Base-by-base conservation (phyloP, 2,329 filamentous ascomycete species). In the Diaporthe citriasiana region DNA sequence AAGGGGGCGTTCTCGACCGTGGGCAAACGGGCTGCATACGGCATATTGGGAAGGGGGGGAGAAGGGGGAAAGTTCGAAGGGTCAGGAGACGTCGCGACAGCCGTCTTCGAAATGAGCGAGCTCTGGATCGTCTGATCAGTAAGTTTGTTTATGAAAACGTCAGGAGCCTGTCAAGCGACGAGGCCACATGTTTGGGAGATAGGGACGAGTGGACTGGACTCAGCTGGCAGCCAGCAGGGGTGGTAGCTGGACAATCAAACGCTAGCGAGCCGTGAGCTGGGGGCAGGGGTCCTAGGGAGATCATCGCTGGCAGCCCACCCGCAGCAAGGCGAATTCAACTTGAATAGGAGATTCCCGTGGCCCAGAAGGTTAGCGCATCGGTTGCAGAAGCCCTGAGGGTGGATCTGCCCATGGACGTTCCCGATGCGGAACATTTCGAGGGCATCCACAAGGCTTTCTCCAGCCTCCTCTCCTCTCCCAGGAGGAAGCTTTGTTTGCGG, bases 1-100 rank as follows among this genome's bases (percentile, higher is more conserved):
- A 66, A 72, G n/a, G 68, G 70, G 72, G 74, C 47, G 73, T 60
- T 71, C 74, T 75, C 72, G 35, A 75, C 74, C 72, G 74, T 74
- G 27, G 74, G 72, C 72, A 75, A 72, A 60, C 60, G 50, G 69
- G 60, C 47, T 72, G 72, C 74, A 73, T 71, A 68, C 65, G 70
- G 74, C 74, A 76, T 76, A 38, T 74, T 76, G 51, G 60, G 22
- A 59, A 27, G n/a, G 35, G 38, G 10, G 13, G 19, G 25, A 56
- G 45, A n/a, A 66, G 25, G 56, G 56, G 53, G 59, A 38, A 38
- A 42, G 22, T 8, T 25, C 25, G 19, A 38, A 63, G 35, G 45
- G 22, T 59, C 45, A 55, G 51, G 45, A 38, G 63, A 53, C 15
- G n/a, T 53, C 47, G n/a, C 47, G 19, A 51, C 30, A 40, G 33